These are phyloP conservation scores for Kandelia obovata DNA, from an alignment of 345 rosid genomes.

Conservation along the genomic window DNA sequence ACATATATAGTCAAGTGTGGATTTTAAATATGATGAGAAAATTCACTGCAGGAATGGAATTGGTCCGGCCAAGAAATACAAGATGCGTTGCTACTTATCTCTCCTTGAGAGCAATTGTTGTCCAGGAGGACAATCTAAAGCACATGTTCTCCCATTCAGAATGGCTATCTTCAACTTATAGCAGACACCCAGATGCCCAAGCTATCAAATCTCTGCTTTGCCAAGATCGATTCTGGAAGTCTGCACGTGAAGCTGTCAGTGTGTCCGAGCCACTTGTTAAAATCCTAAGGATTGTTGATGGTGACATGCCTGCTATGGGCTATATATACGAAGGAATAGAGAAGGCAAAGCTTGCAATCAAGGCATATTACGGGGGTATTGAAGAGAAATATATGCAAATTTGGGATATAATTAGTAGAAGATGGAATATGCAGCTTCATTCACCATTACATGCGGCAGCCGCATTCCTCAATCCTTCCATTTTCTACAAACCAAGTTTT, in stretches of 20 bases:
- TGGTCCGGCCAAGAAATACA: slow-evolving; percentile 22
- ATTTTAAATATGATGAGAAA: slow-evolving; percentile 24
- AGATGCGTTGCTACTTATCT: slow-evolving; percentile 19
- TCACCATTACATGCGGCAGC: slow-evolving; percentile 31
- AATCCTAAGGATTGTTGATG: slow-evolving; percentile 25
- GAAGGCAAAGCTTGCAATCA: slow-evolving; percentile 25
- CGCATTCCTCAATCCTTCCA: slow-evolving; percentile 59
- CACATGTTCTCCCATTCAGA: slow-evolving; percentile 28
- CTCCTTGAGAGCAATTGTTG: slow-evolving; percentile 24
- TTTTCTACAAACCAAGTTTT: slow-evolving; percentile 49
- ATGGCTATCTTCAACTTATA: slow-evolving; percentile 34
- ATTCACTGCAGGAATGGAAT: slow-evolving; percentile 28
- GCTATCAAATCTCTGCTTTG: slow-evolving; percentile 22
- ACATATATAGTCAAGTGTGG: slow-evolving; percentile 22
- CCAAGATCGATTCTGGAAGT: slow-evolving; percentile 29
- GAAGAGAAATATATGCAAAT: slow-evolving; percentile 24
- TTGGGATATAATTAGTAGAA: slow-evolving; percentile 23
- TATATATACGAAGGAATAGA: slow-evolving; percentile 26
- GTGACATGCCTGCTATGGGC: slow-evolving; percentile 34
- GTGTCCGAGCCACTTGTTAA: slow-evolving; percentile 26
- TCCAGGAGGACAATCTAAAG: slow-evolving; percentile 27
- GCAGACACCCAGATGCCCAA: slow-evolving; percentile 49
- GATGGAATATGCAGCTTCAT: slow-evolving; percentile 21
- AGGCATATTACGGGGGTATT: slow-evolving; percentile 40
- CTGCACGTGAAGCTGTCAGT: slow-evolving; percentile 28